Evolutionary conservation across 164 flowering plant genomes (phyloP), one percentile per base, ranked within the genome.

Genomic region (Macadamia integrifolia): DNA sequence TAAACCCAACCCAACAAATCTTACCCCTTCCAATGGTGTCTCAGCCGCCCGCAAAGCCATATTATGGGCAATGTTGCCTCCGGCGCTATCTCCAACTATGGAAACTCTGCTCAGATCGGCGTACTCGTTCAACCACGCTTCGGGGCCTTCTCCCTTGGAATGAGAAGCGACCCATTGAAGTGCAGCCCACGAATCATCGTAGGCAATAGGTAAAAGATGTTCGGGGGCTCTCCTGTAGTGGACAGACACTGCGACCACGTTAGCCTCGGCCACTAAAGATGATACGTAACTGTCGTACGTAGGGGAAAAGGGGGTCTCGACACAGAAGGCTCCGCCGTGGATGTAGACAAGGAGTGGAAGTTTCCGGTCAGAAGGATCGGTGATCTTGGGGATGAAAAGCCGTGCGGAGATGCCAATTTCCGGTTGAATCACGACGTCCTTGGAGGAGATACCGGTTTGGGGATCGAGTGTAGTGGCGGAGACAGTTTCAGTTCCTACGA

Each of bases 161-260:
- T 80, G 79, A 0, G 79, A 61, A 0, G 73, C 73, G 0, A 74
- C 77, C 87, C 83, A 84, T 29, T 73, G 71, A 43, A 84, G 72
- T 8, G 74, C 80, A 15, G 66, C 61, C 80, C 80, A 81, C 50
- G 75, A 65, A 42, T 84, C 87, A 1, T 82, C 79, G 55, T 78
- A 80, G 48, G 78, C 75, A 1, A 52, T 60, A 1, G 81, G 84
- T 0, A 81, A 66, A 52, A 71, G 78, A 68, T 78, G 78, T 58
- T 78, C 82, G 0, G 83, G 85, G 28, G 81, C 80, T 1, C 73
- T 64, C 50, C 84, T 57, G 72, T 84, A 84, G 13, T 82, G 80
- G 2, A 84, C 74, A 0, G 85, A 82, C 3, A 84, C 77, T 1
- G 71, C 75, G 1, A 84, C 9, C 1, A 66, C 67, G 1, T 66